A percentile compares a stretch with the other conserved stretches of the same genome.
Evolutionary conservation across 2,329 filamentous ascomycete genomes (phyloP).

Genomic region (Oidium heveae): DNA sequence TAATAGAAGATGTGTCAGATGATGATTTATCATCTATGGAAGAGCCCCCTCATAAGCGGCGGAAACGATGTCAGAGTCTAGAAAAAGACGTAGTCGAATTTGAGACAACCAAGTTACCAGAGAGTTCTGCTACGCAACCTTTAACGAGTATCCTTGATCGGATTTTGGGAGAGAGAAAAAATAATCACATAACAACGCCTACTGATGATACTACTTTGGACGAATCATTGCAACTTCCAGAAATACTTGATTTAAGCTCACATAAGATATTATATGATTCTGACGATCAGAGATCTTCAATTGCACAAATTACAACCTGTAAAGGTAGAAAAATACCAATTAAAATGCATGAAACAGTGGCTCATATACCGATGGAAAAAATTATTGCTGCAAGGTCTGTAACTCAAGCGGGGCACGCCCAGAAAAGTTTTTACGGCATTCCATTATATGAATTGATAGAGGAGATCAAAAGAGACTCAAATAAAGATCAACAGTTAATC

Average conservation of each 20-base stretch:
- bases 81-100: neutral
- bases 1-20: slow-evolving; percentile 19
- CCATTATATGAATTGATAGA: slow-evolving; percentile 69
- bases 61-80: slow-evolving; percentile 14
- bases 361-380: slow-evolving; percentile 31
- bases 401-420: slow-evolving; percentile 40
- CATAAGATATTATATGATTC: slow-evolving; percentile 2
- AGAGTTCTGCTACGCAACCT: neutral
- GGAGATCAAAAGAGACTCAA: slow-evolving; percentile 29
- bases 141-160: slow-evolving; percentile 2
- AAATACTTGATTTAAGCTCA: neutral
- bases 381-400: slow-evolving; percentile 43
- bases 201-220: neutral
- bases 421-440: slow-evolving; percentile 69
- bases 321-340: slow-evolving; percentile 29
- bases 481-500: slow-evolving; percentile 14
- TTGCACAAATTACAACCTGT: slow-evolving; percentile 11
- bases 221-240: neutral
- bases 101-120: neutral
- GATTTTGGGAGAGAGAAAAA: slow-evolving; percentile 2
- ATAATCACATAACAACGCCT: neutral
- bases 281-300: slow-evolving; percentile 3
- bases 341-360: slow-evolving; percentile 23
- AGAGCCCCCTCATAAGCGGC: slow-evolving; percentile 19
- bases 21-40: slow-evolving; percentile 12